phyloP scores from a whole-genome alignment of 163 green algal genomes.

The Trebouxia gelatinosa region DNA sequence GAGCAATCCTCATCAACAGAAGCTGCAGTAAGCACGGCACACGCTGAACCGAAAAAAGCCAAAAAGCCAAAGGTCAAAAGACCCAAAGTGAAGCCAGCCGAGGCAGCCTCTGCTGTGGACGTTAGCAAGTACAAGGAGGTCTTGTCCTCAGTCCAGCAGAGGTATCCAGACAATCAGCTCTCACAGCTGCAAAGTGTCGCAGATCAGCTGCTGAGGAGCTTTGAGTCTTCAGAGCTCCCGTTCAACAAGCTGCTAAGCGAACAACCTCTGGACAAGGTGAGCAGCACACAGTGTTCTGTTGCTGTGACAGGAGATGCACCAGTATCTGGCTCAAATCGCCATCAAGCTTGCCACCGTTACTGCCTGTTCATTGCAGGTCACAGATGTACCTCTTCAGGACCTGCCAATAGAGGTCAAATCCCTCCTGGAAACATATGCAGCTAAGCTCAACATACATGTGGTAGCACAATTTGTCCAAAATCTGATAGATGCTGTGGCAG shows the following conservation, averaged over 20 bases:
- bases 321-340: no score
- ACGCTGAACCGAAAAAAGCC: background rate
- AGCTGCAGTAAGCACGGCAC: background rate
- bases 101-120: slow-evolving; percentile 15
- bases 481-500: slow-evolving; percentile 32
- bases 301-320: no score
- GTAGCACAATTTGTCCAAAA: slow-evolving; percentile 32
- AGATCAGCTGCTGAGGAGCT: slow-evolving; percentile 20
- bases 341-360: no score
- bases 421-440: slow-evolving; percentile 18
- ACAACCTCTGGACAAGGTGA: slow-evolving; percentile 28
- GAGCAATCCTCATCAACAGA: background rate
- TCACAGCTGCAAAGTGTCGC: slow-evolving; percentile 36
- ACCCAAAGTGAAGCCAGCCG: slow-evolving; percentile 8
- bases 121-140: background rate
- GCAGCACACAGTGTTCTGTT: no score
- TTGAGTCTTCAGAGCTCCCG: slow-evolving; percentile 23
- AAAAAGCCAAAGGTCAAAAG: slow-evolving; percentile 27
- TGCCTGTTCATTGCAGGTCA: slow-evolving; percentile 1
- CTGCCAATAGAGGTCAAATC: slow-evolving; percentile 16
- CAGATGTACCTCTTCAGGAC: slow-evolving; percentile 22
- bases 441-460: background rate
- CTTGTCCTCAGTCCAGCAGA: slow-evolving; percentile 7
- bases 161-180: slow-evolving; percentile 32
- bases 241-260: slow-evolving; percentile 35